Evolutionary conservation across 2,329 filamentous ascomycete genomes (phyloP).

Genomic region (Blastomyces percursus): DNA sequence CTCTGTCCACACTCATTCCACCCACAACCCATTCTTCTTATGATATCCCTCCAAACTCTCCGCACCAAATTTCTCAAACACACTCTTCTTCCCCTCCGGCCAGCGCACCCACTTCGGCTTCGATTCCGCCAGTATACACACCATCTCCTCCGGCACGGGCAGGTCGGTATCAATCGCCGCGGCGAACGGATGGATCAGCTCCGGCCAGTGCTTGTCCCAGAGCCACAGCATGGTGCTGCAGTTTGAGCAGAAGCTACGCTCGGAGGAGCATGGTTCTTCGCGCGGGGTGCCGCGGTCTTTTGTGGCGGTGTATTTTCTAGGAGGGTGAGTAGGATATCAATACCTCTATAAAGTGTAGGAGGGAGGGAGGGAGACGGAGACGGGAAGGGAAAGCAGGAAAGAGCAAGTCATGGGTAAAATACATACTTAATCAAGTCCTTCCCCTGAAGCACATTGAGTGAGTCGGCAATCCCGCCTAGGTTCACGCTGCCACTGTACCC

Average conservation of each 20-base stretch:
- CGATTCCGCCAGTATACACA: conserved; percentile 35
- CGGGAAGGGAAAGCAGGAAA: not conserved
- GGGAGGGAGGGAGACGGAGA: not conserved
- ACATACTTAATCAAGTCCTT: conserved; percentile 36
- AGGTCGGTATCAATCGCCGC: conserved; percentile 40
- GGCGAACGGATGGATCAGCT: conserved; percentile 41
- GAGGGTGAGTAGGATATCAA: not conserved
- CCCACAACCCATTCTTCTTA: conserved; percentile 31
- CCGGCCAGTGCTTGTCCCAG: conserved; percentile 38
- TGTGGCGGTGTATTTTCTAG: conserved; percentile 37
- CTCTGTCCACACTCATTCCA: conserved; percentile 17
- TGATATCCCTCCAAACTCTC: conserved; percentile 39
- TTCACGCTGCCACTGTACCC: conserved; percentile 39
- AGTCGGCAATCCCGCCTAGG: conserved; percentile 35
- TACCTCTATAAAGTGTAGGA: not conserved
- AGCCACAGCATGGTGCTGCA: conserved; percentile 41
- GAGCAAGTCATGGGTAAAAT: not conserved
- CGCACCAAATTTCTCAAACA: conserved; percentile 29
- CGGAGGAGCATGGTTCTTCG: conserved; percentile 28
- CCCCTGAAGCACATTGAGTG: conserved; percentile 33
- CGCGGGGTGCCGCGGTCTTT: conserved; percentile 33
- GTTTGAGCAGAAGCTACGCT: conserved; percentile 39
- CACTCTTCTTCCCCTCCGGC: conserved; percentile 38
- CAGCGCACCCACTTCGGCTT: conserved; percentile 39
- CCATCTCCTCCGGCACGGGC: conserved; percentile 37